These are phyloP conservation scores for Kwoniella sp. DNA, from an alignment of 768 basidiomycete genomes.

Conservation along the genomic window DNA sequence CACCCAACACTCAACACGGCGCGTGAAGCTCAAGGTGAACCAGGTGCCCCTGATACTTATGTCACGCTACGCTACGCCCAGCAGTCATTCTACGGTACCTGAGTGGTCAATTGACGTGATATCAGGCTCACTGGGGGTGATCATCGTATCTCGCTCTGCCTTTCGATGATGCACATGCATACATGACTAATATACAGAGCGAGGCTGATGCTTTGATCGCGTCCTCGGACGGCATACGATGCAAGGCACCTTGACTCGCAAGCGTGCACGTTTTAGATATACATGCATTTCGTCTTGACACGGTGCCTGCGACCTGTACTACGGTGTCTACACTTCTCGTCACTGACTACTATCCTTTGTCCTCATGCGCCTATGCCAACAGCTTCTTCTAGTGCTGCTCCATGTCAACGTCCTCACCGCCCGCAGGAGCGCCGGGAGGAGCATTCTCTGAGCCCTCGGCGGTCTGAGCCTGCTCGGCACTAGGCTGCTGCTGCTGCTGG, in stretches of 20 bases:
- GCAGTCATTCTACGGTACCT: no score
- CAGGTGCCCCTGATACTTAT: background rate
- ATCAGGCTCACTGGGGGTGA: background rate
- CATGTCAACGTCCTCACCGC: slow-evolving; percentile 36
- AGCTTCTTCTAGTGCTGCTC: slow-evolving; percentile 18
- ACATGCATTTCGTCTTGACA: background rate
- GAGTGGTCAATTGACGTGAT: background rate
- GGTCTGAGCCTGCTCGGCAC: slow-evolving; percentile 19
- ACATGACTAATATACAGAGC: no score
- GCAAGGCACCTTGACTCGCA: no score
- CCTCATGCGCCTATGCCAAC: background rate
- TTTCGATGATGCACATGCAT: no score
- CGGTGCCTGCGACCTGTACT: background rate
- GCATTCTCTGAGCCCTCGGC: slow-evolving; percentile 56
- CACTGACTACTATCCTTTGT: background rate
- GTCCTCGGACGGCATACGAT: no score
- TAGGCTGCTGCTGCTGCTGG: slow-evolving; percentile 55
- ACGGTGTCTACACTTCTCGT: background rate
- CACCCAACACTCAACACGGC: no score
- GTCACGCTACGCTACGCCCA: no score
- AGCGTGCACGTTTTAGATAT: no score
- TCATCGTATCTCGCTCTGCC: no score
- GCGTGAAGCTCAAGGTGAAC: background rate
- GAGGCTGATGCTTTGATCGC: no score
- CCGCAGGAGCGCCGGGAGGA: slow-evolving; percentile 27